These are phyloP conservation scores for Oryza longistaminata DNA, from an alignment of 176 grass and related monocot genomes.

Conservation along the genomic window DNA sequence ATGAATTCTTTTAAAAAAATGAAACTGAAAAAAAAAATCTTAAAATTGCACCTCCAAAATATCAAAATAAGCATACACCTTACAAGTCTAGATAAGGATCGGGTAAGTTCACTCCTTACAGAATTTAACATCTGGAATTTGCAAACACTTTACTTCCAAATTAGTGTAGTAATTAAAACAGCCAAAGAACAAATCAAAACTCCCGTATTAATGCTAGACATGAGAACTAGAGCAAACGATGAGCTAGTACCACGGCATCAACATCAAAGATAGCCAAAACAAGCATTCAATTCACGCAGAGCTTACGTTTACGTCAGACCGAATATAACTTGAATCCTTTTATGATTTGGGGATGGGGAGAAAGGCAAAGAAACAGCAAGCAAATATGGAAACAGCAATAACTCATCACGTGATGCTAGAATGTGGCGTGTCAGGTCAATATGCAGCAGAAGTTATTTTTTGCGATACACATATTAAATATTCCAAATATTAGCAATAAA, in stretches of 20 bases:
- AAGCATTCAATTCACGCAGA: background rate
- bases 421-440: background rate
- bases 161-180: background rate
- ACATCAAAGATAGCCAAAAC: slow-evolving; percentile 5
- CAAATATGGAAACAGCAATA: slow-evolving; percentile 19
- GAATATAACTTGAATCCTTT: slow-evolving; percentile 31
- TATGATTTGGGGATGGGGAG: background rate
- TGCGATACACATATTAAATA: slow-evolving; percentile 22
- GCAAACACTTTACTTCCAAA: background rate
- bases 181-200: background rate
- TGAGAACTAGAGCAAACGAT: background rate
- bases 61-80: background rate
- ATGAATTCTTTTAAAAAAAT: background rate
- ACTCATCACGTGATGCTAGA: slow-evolving; percentile 28
- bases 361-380: slow-evolving; percentile 28
- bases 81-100: background rate
- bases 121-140: background rate
- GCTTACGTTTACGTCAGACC: slow-evolving; percentile 25
- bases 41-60: background rate
- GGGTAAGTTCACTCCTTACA: background rate
- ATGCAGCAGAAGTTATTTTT: background rate
- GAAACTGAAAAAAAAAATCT: background rate
- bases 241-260: background rate
- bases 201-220: background rate
- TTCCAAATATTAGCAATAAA: background rate